These are phyloP conservation scores for Penicillium cinerascens DNA, from an alignment of 495 filamentous ascomycete genomes.

Conservation along the genomic window DNA sequence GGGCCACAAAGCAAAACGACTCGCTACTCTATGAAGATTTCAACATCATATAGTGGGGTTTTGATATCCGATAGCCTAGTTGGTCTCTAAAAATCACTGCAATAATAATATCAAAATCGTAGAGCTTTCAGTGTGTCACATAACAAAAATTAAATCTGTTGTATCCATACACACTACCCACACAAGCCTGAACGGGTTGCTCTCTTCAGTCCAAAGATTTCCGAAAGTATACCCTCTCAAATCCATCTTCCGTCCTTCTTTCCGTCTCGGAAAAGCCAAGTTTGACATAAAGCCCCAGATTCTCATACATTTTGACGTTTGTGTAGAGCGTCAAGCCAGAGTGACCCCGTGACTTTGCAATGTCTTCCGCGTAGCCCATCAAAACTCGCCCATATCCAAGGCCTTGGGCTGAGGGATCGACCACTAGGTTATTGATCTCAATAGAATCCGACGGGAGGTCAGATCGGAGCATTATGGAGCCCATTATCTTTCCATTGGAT, in stretches of 20 bases:
- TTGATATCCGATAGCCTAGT: too few species aligned
- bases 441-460: conserved; percentile 9
- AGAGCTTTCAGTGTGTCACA: too few species aligned
- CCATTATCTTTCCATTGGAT: neutral
- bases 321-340: conserved; percentile 27
- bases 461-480: conserved; percentile 12
- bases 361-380: conserved; percentile 17
- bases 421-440: conserved; percentile 32
- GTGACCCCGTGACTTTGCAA: conserved; percentile 1
- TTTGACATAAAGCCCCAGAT: conserved; percentile 29
- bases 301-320: conserved; percentile 40
- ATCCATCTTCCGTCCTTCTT: conserved; percentile 27
- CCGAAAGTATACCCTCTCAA: conserved; percentile 31
- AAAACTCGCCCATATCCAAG: conserved; percentile 31
- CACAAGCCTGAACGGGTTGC: neutral
- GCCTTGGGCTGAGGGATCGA: conserved; percentile 25
- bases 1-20: too few species aligned
- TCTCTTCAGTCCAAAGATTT: conserved; percentile 7
- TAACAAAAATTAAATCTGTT: too few species aligned
- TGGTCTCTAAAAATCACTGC: too few species aligned
- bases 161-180: neutral
- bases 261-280: conserved; percentile 33
- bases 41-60: too few species aligned
- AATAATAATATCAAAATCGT: too few species aligned
- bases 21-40: too few species aligned